A percentile compares a stretch with the other conserved stretches of the same genome.
Conservation (phyloP, 805 yeast species). For the Pichia nanzhaoensis region DNA sequence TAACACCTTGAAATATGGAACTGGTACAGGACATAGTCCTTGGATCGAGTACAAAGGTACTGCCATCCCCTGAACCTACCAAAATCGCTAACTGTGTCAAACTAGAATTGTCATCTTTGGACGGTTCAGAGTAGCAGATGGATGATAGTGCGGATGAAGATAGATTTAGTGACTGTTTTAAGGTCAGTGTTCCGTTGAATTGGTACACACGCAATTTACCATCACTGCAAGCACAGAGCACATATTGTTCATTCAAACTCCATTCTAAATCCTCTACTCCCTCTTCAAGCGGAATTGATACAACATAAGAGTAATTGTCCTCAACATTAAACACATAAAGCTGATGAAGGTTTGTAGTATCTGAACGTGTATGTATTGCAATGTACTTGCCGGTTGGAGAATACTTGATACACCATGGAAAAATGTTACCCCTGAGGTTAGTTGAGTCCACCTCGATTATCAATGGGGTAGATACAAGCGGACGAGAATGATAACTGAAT, state of each 20-base stretch:
- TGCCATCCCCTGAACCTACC: slow-evolving; percentile 16
- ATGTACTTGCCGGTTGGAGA: slow-evolving; percentile 12
- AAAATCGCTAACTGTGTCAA: neutral
- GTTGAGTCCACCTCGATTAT: slow-evolving; percentile 1
- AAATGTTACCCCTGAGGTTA: neutral
- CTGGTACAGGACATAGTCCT: slow-evolving; percentile 7
- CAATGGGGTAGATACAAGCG: neutral
- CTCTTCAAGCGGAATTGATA: neutral
- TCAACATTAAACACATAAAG: slow-evolving; percentile 4
- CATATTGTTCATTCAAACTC: neutral
- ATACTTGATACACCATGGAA: slow-evolving; percentile 11
- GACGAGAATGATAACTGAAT: neutral
- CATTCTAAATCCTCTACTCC: slow-evolving; percentile 10
- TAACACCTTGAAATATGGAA: slow-evolving; percentile 6
- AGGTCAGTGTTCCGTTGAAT: neutral
- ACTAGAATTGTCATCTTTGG: neutral
- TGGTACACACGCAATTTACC: slow-evolving; percentile 10
- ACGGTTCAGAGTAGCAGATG: neutral
- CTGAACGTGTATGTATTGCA: slow-evolving; percentile 5
- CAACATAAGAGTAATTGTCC: neutral
- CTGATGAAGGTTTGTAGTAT: neutral
- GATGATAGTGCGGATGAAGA: slow-evolving; percentile 14
- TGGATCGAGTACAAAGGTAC: slow-evolving; percentile 10
- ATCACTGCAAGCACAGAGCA: slow-evolving; percentile 9
- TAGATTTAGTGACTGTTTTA: slow-evolving; percentile 1